phyloP scores from a whole-genome alignment of 106 monocot species.

The Cymbidium sinense region DNA sequence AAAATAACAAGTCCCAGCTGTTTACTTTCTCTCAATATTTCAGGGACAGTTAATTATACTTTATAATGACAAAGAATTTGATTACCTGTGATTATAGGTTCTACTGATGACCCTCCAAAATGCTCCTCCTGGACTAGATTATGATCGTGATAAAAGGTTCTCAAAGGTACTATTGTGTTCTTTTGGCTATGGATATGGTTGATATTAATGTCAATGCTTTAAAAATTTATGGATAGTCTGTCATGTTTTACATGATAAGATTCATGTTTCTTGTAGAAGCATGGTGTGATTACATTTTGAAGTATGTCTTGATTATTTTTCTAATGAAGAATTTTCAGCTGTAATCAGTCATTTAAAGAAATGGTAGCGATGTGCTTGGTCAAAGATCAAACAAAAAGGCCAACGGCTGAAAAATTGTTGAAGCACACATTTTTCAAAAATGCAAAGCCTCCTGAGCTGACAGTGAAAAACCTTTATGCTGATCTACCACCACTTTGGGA shows the following conservation, averaged over 20 bases:
- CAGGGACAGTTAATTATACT: neutral
- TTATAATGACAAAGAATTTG: neutral
- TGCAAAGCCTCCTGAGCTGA: constrained; percentile 71
- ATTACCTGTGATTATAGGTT: constrained; percentile 21
- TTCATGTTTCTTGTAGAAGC: neutral
- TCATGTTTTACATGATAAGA: neutral
- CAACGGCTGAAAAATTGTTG: constrained; percentile 84
- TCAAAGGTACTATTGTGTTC: constrained; percentile 41
- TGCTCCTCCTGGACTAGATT: constrained; percentile 63
- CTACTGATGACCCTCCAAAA: constrained; percentile 60
- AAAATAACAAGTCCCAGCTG: neutral
- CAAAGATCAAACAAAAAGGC: constrained; percentile 96
- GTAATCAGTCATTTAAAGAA: constrained; percentile 93
- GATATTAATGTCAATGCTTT: constrained; percentile 1
- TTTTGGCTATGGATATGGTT: constrained; percentile 4
- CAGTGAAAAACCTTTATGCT: constrained; percentile 55
- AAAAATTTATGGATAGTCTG: neutral
- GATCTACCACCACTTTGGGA: constrained; percentile 91
- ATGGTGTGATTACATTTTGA: neutral
- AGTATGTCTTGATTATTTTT: constrained; percentile 22
- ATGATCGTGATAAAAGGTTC: constrained; percentile 51
- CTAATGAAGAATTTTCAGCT: constrained; percentile 64
- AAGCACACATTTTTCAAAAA: constrained; percentile 88
- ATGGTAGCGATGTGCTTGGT: constrained; percentile 99
- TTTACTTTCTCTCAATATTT: neutral